Conservation (phyloP, 768 basidiomycete genomes). For the Lentinula sp. region DNA sequence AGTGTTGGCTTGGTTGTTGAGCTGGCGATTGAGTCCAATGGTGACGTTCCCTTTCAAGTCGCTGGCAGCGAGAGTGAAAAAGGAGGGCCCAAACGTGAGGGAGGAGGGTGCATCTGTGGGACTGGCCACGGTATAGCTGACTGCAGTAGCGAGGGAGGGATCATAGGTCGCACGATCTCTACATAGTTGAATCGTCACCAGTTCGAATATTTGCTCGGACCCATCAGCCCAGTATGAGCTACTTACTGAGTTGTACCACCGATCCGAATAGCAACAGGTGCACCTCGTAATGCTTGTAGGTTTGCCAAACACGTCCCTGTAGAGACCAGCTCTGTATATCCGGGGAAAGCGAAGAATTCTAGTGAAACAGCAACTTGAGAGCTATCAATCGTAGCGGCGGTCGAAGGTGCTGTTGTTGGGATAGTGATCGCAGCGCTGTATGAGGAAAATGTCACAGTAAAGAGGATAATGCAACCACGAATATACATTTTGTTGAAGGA, state of each 20-base stretch:
- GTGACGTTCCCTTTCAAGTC: conserved; percentile 26
- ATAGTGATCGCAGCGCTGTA: conserved; percentile 5
- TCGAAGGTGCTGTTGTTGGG: conserved; percentile 20
- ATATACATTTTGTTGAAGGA: not conserved
- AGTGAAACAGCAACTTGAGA: conserved; percentile 27
- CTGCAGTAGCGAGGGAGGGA: conserved; percentile 20
- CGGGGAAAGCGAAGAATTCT: conserved; percentile 34
- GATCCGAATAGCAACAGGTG: conserved; percentile 27
- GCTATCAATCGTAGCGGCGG: conserved; percentile 20
- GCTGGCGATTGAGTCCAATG: conserved; percentile 29
- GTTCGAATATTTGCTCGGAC: not conserved
- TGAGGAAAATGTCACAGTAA: not conserved
- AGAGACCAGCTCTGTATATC: conserved; percentile 22
- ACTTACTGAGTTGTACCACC: conserved; percentile 33
- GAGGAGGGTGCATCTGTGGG: conserved; percentile 26
- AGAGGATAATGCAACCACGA: not conserved
- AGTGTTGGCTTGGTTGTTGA: conserved; percentile 28
- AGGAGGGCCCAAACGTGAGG: conserved; percentile 25
- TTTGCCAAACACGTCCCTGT: conserved; percentile 27
- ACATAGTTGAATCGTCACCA: not conserved
- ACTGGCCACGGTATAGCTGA: conserved; percentile 29
- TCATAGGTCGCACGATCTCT: conserved; percentile 36
- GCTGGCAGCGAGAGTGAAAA: conserved; percentile 22
- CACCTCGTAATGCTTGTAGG: conserved; percentile 22
- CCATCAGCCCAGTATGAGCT: not conserved